Base-by-base conservation (phyloP, 805 yeast species). In the Saturnispora hagleri region DNA sequence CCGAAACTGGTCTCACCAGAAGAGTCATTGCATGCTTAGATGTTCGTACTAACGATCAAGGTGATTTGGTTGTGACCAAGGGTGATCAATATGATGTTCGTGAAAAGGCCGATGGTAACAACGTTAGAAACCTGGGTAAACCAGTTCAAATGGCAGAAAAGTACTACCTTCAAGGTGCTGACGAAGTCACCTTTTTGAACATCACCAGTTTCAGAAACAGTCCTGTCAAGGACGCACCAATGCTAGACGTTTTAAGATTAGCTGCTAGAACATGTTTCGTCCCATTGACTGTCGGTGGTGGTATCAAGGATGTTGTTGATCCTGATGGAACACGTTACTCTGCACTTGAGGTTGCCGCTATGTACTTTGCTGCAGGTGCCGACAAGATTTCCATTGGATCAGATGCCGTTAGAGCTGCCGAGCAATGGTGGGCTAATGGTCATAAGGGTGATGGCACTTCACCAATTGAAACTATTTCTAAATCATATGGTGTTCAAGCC, bases 41-140 rank as follows among this genome's bases (percentile, higher is more conserved):
- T 64, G 99, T 93, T n/a, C 81, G 99, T 61, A 75, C 96, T 6
- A 93, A 93, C 64, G 99, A 93, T 62, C 73, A 73, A 38, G 99
- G 99, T 33, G 99, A 93, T 65, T 75, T 93, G 58, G 99, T 93
- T 1, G 99, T 93, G 27, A 93, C 99, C 0, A 93, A 93, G 69
- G 99, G 99, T 52, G 99, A 93, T 63, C 99, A 93, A 67, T 93
- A 93, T 65, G 96, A 93, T 68, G 99, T 93, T 2, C 80, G 99
- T 58, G 97, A 90, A 62, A 83, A 83, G 60, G 62, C 69, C 12
- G 64, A 68, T 4, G 62, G 58, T 20, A 79, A 76, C 31, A 79
- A 80, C 56, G 97, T 93, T 27, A 79, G 97, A 66, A 93, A 93
- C 64, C 73, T 93, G 54, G 99, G 99, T 17, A 93, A 95, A 66